Percentiles rank a stretch among this genome's conserved stretches.
These are phyloP conservation scores for Colletotrichum sp. DNA, from an alignment of 2,329 filamentous ascomycete genomes.

Conservation along the genomic window DNA sequence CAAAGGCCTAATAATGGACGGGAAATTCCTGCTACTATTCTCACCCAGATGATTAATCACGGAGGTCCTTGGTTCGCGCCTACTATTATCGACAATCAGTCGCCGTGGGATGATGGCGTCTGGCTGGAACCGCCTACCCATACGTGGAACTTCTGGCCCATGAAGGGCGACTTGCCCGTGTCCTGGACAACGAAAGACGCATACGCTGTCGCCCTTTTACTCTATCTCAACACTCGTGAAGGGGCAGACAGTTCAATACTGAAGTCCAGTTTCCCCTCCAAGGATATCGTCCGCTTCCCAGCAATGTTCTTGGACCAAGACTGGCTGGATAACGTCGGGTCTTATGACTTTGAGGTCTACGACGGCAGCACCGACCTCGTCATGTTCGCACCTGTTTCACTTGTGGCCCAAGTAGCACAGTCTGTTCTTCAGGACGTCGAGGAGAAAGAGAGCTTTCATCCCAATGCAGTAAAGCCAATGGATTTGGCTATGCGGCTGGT, in stretches of 20 bases:
- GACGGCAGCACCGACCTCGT: background rate
- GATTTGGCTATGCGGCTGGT: background rate
- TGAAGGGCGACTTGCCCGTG: conserved; percentile 5
- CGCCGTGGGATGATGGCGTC: background rate
- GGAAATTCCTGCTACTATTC: background rate
- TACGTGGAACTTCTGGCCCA: background rate
- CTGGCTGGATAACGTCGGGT: background rate
- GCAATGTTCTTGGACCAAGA: background rate
- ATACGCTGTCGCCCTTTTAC: background rate
- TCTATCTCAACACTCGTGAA: background rate
- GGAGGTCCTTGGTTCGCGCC: background rate
- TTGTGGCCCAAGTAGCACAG: background rate
- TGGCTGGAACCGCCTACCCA: background rate
- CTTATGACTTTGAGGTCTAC: background rate
- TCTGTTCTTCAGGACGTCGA: background rate
- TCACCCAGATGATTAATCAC: background rate
- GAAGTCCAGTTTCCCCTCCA: background rate
- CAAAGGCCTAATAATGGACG: background rate
- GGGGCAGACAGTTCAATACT: background rate
- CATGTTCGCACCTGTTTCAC: background rate
- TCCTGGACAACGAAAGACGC: background rate
- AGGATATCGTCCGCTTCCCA: background rate
- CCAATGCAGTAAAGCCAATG: background rate
- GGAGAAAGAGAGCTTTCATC: background rate
- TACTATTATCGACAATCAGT: background rate